Base-by-base conservation (phyloP, 306 rosid genomes). In the Vigna nakashimae region DNA sequence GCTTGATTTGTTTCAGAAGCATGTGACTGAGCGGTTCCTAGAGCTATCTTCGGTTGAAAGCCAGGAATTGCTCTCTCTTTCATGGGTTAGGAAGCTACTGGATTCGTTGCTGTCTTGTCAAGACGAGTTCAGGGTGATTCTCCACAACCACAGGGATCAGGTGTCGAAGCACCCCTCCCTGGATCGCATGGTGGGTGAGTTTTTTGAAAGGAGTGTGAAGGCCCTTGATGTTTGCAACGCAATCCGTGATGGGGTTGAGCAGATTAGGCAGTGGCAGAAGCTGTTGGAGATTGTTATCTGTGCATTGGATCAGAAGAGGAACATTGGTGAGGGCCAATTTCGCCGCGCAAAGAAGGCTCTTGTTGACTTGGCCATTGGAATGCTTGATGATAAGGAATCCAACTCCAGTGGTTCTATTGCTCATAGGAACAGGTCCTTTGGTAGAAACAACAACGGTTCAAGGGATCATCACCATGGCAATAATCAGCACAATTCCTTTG, bases 191-290 rank as follows among this genome's bases (percentile, higher is more conserved):
- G 86, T 92, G 1, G 36, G 83, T n/a, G 98, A 92, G 4, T 90
- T 89, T 63, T 89, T 89, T 12, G 97, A 90, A 18, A 80, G 98
- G 57, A 89, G 90, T 77, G 88, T 92, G 60, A 94, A 94, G 79
- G 95, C 97, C 2, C 84, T 94, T 5, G 98, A 94, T 71, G 91
- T 94, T 6, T 94, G 98, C 69, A 92, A 94, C 67, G 97, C 97
- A 4, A 68, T 92, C 36, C 87, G 98, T 22, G 97, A 94, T 71
- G 98, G 98, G 55, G 79, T 92, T 70, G 97, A 94, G 57, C 92
- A 88, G 85, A 80, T 94, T 81, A 72, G 92, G 53, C 97, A 90
- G 60, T 94, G 97, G 97, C 87, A 88, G 81, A 92, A 84, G 83
- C 85, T 84, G 1, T 53, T 92, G 7, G 97, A 94, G 87, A 94